These are phyloP conservation scores for Exophiala aquamarina DNA, from an alignment of 2,329 filamentous ascomycete genomes.

Conservation along the genomic window DNA sequence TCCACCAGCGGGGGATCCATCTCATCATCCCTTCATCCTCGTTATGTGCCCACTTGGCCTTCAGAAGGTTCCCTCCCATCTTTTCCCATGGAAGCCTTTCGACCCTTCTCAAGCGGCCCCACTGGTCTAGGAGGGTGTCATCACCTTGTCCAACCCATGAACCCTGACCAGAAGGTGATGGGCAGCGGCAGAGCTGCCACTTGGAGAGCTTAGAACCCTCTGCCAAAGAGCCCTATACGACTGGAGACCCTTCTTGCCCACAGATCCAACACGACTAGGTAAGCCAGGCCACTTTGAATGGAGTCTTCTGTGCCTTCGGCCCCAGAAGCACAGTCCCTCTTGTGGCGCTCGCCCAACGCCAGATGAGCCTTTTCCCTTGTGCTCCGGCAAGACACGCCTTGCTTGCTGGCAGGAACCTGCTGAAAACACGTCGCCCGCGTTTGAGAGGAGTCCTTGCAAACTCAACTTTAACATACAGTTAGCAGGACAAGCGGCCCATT, in stretches of 20 bases:
- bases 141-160: constrained; percentile 17
- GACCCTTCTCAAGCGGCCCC: constrained; percentile 3
- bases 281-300: background rate
- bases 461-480: constrained; percentile 20
- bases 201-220: constrained; percentile 6
- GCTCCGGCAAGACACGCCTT: constrained; percentile 14
- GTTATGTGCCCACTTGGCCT: constrained; percentile 11
- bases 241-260: background rate
- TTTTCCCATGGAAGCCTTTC: constrained; percentile 10
- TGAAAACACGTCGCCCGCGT: constrained; percentile 14
- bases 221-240: background rate
- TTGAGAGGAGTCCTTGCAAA: constrained; percentile 19
- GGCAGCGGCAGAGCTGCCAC: constrained; percentile 1
- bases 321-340: constrained; percentile 20
- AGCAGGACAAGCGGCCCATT: constrained; percentile 21
- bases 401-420: constrained; percentile 14
- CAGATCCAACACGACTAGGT: background rate
- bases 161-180: constrained; percentile 14
- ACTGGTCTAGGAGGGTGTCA: constrained; percentile 10
- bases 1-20: constrained; percentile 9
- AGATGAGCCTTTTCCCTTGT: constrained; percentile 13
- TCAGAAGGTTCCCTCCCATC: constrained; percentile 8
- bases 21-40: constrained; percentile 1
- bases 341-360: constrained; percentile 23
- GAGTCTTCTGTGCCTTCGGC: background rate